Evolutionary conservation across 2,329 filamentous ascomycete genomes (phyloP).

Genomic region (Lasiodiplodia sp.): DNA sequence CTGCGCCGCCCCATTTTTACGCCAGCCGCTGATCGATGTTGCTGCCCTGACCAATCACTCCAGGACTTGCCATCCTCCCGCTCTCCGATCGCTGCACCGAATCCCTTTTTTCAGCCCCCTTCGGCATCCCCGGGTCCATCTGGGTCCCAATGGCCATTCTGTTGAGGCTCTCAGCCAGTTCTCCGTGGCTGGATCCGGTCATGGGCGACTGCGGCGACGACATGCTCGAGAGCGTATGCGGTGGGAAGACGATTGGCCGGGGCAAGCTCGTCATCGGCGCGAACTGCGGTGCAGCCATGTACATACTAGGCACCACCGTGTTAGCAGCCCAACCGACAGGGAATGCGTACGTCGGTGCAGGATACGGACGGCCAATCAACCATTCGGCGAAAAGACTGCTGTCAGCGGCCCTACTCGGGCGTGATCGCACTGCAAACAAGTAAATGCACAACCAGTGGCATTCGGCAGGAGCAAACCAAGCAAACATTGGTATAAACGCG

Average conservation of each 20-base stretch:
- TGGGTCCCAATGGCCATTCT: constrained; percentile 16
- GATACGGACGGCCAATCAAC: constrained; percentile 21
- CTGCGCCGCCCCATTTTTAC: constrained; percentile 11
- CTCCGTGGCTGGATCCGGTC: constrained; percentile 10
- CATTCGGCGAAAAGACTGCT: constrained; percentile 17
- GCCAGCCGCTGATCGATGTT: constrained; percentile 25
- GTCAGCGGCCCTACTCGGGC: constrained; percentile 17
- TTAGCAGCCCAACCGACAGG: constrained; percentile 28
- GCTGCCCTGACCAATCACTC: constrained; percentile 27
- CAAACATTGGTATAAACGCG: constrained; percentile 31
- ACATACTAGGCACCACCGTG: constrained; percentile 24
- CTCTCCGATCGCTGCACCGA: constrained; percentile 25
- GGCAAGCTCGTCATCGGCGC: constrained; percentile 23
- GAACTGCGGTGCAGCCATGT: constrained; percentile 26
- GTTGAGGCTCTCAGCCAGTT: constrained; percentile 17
- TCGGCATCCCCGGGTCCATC: not conserved
- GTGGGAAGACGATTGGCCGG: constrained; percentile 5
- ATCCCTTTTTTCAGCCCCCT: constrained; percentile 24
- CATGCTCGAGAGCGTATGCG: constrained; percentile 15
- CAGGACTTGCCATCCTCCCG: constrained; percentile 3
- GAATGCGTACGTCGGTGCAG: constrained; percentile 8
- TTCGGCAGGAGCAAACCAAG: constrained; percentile 29
- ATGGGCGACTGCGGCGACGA: constrained; percentile 25
- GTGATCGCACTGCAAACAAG: constrained; percentile 28
- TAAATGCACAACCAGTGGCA: constrained; percentile 28